These are phyloP conservation scores for Tricharina praecox DNA, from an alignment of 495 filamentous ascomycete genomes.

Conservation along the genomic window DNA sequence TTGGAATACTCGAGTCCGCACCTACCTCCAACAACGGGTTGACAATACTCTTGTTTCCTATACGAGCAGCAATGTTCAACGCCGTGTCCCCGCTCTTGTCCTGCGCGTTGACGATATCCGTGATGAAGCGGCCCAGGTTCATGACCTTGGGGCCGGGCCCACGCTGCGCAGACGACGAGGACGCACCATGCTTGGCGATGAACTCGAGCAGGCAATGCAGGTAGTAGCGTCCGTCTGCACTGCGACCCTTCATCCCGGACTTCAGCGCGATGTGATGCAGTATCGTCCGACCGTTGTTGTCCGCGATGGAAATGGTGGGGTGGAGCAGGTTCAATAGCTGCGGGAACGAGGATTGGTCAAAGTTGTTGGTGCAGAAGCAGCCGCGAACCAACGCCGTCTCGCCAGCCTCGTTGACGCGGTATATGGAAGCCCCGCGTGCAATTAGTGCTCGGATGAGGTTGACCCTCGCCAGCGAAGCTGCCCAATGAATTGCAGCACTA, in stretches of 20 bases:
- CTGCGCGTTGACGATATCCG: slow-evolving; percentile 82
- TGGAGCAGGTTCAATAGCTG: slow-evolving; percentile 76
- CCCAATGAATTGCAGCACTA: slow-evolving; percentile 90
- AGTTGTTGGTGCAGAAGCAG: slow-evolving; percentile 74
- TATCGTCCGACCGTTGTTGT: slow-evolving; percentile 76
- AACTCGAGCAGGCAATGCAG: slow-evolving; percentile 85
- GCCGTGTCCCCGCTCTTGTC: slow-evolving; percentile 90
- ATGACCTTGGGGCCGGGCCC: slow-evolving; percentile 42
- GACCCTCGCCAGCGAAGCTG: slow-evolving; percentile 80
- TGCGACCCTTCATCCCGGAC: slow-evolving; percentile 78
- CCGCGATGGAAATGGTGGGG: slow-evolving; percentile 76
- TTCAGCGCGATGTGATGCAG: slow-evolving; percentile 91
- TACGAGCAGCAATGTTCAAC: slow-evolving; percentile 76
- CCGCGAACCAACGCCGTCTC: slow-evolving; percentile 85
- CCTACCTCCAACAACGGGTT: slow-evolving; percentile 85
- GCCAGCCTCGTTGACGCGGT: slow-evolving; percentile 66
- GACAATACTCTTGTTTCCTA: slow-evolving; percentile 78
- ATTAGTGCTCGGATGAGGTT: slow-evolving; percentile 64
- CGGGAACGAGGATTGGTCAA: slow-evolving; percentile 62
- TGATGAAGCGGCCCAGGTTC: slow-evolving; percentile 75
- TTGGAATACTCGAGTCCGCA: slow-evolving; percentile 74
- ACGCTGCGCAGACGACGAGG: slow-evolving; percentile 41
- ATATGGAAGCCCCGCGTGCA: slow-evolving; percentile 65
- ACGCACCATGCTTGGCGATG: slow-evolving; percentile 67
- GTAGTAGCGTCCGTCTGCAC: slow-evolving; percentile 74